Evolutionary conservation across 2,329 filamentous ascomycete genomes (phyloP).

Genomic region (Paraphoma sp.): DNA sequence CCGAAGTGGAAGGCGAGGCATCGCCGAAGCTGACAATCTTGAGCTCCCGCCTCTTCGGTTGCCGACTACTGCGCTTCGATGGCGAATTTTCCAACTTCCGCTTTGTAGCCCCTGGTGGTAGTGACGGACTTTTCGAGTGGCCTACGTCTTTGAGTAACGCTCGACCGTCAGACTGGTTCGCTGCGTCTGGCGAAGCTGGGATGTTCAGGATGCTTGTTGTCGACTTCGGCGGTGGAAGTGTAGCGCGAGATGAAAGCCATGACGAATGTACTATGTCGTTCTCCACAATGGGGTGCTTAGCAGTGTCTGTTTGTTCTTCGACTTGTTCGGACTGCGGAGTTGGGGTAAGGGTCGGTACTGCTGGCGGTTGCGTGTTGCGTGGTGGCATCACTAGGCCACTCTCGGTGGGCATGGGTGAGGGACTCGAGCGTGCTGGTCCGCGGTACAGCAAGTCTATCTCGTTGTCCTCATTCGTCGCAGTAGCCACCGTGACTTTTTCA

Average conservation of each 20-base stretch:
- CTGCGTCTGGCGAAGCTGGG: neutral
- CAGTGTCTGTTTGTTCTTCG: neutral
- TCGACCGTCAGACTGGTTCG: neutral
- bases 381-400: too few relatives aligned
- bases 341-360: too few relatives aligned
- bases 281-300: neutral
- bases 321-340: too few relatives aligned
- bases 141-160: neutral
- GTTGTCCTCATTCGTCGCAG: neutral
- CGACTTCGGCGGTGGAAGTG: neutral
- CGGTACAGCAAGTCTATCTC: neutral
- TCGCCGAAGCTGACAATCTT: constrained; percentile 27
- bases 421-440: too few relatives aligned
- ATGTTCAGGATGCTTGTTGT: neutral
- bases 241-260: neutral
- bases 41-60: constrained; percentile 29
- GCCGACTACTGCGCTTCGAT: constrained; percentile 18
- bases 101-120: constrained; percentile 17
- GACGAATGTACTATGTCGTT: neutral
- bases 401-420: too few relatives aligned
- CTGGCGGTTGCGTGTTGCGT: too few relatives aligned
- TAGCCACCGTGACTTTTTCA: neutral
- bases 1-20: neutral
- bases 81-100: constrained; percentile 31
- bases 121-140: neutral